Evolutionary conservation across 2,329 filamentous ascomycete species (phyloP), one percentile per base, ranked within the genome.

Genomic region (Aspergillus ustus): DNA sequence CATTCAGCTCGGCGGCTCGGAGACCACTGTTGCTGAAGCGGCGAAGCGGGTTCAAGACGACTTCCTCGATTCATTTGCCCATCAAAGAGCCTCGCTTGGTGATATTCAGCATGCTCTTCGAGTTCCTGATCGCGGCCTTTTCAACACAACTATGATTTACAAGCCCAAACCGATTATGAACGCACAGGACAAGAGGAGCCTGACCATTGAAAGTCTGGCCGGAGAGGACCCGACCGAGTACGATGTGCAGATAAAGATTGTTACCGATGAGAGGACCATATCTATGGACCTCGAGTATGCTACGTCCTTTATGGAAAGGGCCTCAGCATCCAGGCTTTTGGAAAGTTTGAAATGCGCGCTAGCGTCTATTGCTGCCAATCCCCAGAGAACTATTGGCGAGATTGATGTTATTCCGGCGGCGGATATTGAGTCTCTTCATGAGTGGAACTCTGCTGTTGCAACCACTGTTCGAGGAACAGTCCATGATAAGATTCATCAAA

Each of bases 31-130:
- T 6, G 28, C 19, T 15, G 17, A 54, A 20, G 57, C 51, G 4
- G 51, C 45, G 2, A 55, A 37, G 34, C 28, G 44, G 7, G 51
- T 60, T 9, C 57, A 60, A 20, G 29, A 49, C 4, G 22, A 54
- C 29, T 60, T 54, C 37, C 28, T 55, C 3, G 57, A 54, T 15
- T 29, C 51, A 5, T 55, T 60, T 31, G 20, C 7, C 9, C 57
- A 60, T 45, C 57, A 60, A n/a, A 31, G 51, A 29, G 37, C 51
- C 13, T 60, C 57, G 1, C 57, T 60, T 20, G 51, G 51, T 28
- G 57, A 60, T 50, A 60, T 60, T 13, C 57, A 60, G 44, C 57
- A 60, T 37, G 51, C 51, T 29, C 51, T 60, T 11, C 44, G n/a
- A 2, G 19, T 60, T 29, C 43, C 43, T 11, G 57, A 55, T 4